Evolutionary conservation across 345 rosid species (phyloP).

Genomic region (Syzygium aqueum): DNA sequence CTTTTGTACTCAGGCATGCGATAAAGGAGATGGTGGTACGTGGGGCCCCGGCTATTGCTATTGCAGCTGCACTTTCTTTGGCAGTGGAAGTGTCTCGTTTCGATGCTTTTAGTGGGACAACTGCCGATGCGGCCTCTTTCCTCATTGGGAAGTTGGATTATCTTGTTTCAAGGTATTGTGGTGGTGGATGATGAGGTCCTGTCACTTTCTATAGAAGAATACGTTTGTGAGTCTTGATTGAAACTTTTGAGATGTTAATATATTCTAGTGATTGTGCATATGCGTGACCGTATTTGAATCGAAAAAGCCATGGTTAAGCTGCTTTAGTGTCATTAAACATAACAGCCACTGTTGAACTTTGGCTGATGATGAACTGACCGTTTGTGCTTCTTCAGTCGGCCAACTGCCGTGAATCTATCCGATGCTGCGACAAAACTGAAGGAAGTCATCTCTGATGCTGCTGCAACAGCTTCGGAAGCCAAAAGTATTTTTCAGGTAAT

Average conservation of each 20-base stretch:
- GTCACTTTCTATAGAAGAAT: not conserved
- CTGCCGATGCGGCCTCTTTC: constrained; percentile 46
- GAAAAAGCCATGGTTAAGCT: not conserved
- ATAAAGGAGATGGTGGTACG: constrained; percentile 95
- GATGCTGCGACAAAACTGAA: constrained; percentile 83
- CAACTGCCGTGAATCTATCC: constrained; percentile 84
- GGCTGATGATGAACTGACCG: not conserved
- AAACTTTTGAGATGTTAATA: not conserved
- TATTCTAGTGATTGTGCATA: not conserved
- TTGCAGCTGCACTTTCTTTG: constrained; percentile 84
- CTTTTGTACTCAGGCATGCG: constrained; percentile 45
- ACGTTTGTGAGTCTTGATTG: not conserved
- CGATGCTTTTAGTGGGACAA: constrained; percentile 40
- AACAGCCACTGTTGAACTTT: not conserved
- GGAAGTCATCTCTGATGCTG: constrained; percentile 42
- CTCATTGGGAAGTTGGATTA: constrained; percentile 51
- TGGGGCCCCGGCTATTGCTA: constrained; percentile 98
- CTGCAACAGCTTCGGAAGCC: constrained; percentile 26
- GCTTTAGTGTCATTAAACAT: not conserved
- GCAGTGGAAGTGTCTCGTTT: constrained; percentile 77
- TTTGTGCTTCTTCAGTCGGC: constrained; percentile 48
- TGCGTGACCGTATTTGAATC: not conserved
- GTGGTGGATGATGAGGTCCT: not conserved
- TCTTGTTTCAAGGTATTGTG: constrained; percentile 64
- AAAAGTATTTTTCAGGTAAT: constrained; percentile 48